These are phyloP conservation scores for Pythium aristosporum DNA, from an alignment of 352 stramenopile genomes.

Conservation along the genomic window DNA sequence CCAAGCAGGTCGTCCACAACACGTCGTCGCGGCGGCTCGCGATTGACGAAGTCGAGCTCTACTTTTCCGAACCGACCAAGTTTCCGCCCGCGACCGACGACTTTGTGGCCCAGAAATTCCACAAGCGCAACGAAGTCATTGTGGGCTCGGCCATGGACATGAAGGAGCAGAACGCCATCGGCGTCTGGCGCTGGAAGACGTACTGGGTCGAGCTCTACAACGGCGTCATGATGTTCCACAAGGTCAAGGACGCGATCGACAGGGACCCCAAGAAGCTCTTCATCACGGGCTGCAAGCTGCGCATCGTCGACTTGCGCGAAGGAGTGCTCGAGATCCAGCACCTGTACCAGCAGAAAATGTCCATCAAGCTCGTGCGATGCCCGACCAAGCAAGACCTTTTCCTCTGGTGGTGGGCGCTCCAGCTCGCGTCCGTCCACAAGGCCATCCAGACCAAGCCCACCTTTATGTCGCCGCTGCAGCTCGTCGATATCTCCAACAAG, in stretches of 20 bases:
- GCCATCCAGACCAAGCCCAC: constrained; percentile 40
- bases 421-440: constrained; percentile 49
- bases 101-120: constrained; percentile 39
- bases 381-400: constrained; percentile 60
- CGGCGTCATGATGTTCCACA: constrained; percentile 61
- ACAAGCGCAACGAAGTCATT: constrained; percentile 46
- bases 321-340: constrained; percentile 58
- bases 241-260: constrained; percentile 53
- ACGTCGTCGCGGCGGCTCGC: constrained; percentile 22
- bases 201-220: constrained; percentile 73
- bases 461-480: constrained; percentile 44
- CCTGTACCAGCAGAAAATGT: constrained; percentile 46
- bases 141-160: constrained; percentile 50
- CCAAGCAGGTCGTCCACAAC: constrained; percentile 29
- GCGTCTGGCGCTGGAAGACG: constrained; percentile 17
- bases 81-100: constrained; percentile 22
- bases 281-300: constrained; percentile 41
- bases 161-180: constrained; percentile 10
- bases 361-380: constrained; percentile 45
- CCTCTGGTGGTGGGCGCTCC: constrained; percentile 76
- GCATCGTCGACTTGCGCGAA: constrained; percentile 55
- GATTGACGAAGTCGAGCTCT: constrained; percentile 29
- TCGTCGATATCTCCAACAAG: constrained; percentile 50
- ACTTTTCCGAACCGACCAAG: constrained; percentile 27
- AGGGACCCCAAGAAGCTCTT: constrained; percentile 45